Conservation (phyloP, 805 yeast species). For the Saturnispora zaruensis region DNA sequence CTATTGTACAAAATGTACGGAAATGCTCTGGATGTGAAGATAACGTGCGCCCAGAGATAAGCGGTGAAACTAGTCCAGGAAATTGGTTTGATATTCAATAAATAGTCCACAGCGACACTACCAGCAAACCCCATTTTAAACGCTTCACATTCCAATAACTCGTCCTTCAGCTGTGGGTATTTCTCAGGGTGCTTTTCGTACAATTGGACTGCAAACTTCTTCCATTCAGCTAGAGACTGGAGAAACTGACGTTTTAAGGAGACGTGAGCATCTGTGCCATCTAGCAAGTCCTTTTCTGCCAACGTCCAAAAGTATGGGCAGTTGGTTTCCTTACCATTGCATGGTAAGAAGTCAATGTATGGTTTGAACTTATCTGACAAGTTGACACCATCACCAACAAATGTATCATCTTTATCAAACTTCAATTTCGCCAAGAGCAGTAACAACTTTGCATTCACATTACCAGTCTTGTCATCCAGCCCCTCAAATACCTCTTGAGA, state of each 20-base stretch:
- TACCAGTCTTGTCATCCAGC: constrained; percentile 1
- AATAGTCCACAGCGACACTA: constrained; percentile 14
- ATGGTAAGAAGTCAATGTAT: constrained; percentile 43
- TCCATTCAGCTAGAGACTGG: constrained; percentile 55
- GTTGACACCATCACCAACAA: constrained; percentile 10
- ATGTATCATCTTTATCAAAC: constrained; percentile 24
- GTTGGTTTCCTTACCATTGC: constrained; percentile 32
- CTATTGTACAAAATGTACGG: constrained; percentile 55
- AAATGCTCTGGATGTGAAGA: constrained; percentile 71
- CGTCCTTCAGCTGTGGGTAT: constrained; percentile 15
- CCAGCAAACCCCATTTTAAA: constrained; percentile 16
- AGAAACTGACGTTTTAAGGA: constrained; percentile 41
- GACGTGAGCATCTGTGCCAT: constrained; percentile 64
- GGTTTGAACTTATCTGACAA: constrained; percentile 29
- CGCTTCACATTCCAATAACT: constrained; percentile 21
- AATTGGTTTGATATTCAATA: constrained; percentile 12
- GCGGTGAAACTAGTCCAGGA: constrained; percentile 60
- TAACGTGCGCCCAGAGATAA: constrained; percentile 67
- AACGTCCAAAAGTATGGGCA: constrained; percentile 62
- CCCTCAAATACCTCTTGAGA: constrained; percentile 23
- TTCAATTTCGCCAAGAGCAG: constrained; percentile 36
- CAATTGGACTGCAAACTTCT: constrained; percentile 18
- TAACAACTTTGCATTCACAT: constrained; percentile 30
- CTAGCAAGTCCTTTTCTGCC: constrained; percentile 40
- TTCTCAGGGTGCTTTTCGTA: constrained; percentile 8